These are phyloP conservation scores for Aquilaria yunnanensis DNA, from an alignment of 345 rosid genomes.

Conservation along the genomic window DNA sequence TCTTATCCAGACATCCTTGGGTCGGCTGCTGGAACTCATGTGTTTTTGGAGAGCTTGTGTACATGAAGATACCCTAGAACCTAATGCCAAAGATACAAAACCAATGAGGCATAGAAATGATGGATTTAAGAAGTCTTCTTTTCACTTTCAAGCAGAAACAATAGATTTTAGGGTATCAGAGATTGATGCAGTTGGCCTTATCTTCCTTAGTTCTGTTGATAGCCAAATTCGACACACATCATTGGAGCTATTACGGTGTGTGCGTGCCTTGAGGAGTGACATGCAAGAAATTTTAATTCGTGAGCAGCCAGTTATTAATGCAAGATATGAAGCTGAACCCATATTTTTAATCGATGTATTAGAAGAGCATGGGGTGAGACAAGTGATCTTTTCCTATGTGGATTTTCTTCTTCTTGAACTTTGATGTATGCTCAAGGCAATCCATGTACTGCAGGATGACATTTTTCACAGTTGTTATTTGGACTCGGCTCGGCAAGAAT, in stretches of 20 bases:
- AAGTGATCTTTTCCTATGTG: slow-evolving; percentile 4
- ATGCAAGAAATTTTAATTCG: slow-evolving; percentile 45
- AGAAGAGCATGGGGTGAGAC: slow-evolving; percentile 89
- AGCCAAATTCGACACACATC: slow-evolving; percentile 94
- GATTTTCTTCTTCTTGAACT: slow-evolving; percentile 10
- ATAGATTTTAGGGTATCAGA: slow-evolving; percentile 78
- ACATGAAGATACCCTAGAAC: slow-evolving; percentile 48
- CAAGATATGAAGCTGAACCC: slow-evolving; percentile 69
- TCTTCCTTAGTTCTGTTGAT: slow-evolving; percentile 85
- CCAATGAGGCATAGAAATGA: slow-evolving; percentile 37
- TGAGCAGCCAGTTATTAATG: slow-evolving; percentile 48
- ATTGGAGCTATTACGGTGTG: slow-evolving; percentile 83
- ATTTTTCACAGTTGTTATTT: slow-evolving; percentile 87
- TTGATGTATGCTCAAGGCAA: slow-evolving; percentile 8
- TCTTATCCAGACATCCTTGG: slow-evolving; percentile 83
- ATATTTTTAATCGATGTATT: slow-evolving; percentile 83
- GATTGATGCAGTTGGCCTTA: slow-evolving; percentile 90
- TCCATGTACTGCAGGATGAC: slow-evolving; percentile 56
- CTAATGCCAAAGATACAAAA: slow-evolving; percentile 36
- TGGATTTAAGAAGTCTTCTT: slow-evolving; percentile 58
- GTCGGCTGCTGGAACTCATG: slow-evolving; percentile 87
- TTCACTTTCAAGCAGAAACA: slow-evolving; percentile 51
- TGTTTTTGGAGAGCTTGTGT: slow-evolving; percentile 93
- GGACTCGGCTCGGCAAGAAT: slow-evolving; percentile 85
- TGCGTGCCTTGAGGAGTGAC: slow-evolving; percentile 83